Percentiles rank a stretch among this genome's conserved stretches.
phyloP scores from a whole-genome alignment of 2,329 filamentous ascomycete genomes.

The Fusarium compactum region DNA sequence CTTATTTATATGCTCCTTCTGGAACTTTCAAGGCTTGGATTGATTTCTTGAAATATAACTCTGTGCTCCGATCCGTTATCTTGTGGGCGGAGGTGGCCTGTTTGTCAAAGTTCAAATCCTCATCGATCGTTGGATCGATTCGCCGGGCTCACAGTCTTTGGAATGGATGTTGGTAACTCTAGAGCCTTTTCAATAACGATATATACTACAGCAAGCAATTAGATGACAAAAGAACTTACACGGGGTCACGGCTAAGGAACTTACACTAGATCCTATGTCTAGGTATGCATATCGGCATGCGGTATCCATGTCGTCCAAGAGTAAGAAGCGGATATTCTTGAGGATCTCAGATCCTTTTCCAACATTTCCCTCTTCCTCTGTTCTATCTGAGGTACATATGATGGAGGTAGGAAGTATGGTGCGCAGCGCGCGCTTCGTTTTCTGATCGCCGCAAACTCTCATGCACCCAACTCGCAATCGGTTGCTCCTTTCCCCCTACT shows the following conservation, averaged over 20 bases:
- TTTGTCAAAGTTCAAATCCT: not conserved
- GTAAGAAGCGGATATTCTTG: not conserved
- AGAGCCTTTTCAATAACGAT: accelerated
- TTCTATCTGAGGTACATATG: not conserved
- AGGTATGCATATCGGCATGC: not conserved
- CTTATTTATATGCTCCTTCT: not conserved
- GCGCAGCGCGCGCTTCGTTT: not conserved
- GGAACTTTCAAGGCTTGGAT: accelerated
- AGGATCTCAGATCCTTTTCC: not conserved
- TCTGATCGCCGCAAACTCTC: not conserved
- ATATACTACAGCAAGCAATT: not conserved
- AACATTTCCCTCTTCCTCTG: not conserved
- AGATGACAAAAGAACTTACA: not conserved
- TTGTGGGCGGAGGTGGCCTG: not conserved
- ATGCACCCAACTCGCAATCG: not conserved
- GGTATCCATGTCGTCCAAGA: not conserved
- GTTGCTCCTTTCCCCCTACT: not conserved
- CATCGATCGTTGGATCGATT: not conserved
- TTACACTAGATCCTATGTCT: not conserved
- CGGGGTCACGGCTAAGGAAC: not conserved
- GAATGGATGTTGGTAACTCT: not conserved
- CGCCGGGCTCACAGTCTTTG: not conserved
- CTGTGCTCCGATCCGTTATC: not conserved
- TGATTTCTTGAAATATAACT: not conserved
- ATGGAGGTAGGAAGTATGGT: not conserved